Percentiles rank a stretch among this genome's conserved stretches.
Evolutionary conservation across 2,329 filamentous ascomycete species (phyloP).

Genomic region (Plectosphaerella cucumerina): DNA sequence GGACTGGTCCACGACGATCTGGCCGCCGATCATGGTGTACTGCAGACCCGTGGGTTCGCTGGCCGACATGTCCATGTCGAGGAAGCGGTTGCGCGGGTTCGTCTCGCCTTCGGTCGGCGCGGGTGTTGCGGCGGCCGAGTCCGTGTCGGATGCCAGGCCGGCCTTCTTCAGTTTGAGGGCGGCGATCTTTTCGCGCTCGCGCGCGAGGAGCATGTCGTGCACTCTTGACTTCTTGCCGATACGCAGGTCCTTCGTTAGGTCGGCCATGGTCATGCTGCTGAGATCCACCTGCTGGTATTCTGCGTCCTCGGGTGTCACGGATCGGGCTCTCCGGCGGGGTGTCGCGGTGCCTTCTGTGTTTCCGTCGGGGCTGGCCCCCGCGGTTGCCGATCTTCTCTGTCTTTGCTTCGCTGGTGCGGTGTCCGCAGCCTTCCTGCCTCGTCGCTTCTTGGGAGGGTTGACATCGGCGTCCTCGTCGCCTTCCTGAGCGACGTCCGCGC

Average conservation of each 20-base stretch:
- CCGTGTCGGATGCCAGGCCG: slow-evolving; percentile 6
- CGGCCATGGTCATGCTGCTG: slow-evolving; percentile 65
- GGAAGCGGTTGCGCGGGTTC: slow-evolving; percentile 17
- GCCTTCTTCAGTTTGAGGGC: slow-evolving; percentile 25
- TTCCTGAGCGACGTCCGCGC: background rate
- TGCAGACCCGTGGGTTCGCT: slow-evolving; percentile 37
- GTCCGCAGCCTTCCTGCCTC: slow-evolving; percentile 3
- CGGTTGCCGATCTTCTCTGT: slow-evolving; percentile 7
- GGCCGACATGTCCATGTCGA: slow-evolving; percentile 9
- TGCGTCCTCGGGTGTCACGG: slow-evolving; percentile 58
- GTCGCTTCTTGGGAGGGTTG: slow-evolving; percentile 2
- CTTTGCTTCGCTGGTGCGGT: background rate
- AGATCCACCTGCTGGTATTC: slow-evolving; percentile 61
- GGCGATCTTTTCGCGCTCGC: slow-evolving; percentile 49
- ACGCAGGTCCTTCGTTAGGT: slow-evolving; percentile 64
- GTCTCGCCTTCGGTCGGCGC: slow-evolving; percentile 7
- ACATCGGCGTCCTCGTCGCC: slow-evolving; percentile 2
- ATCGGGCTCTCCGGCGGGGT: slow-evolving; percentile 32
- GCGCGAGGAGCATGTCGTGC: slow-evolving; percentile 67
- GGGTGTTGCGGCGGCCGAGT: slow-evolving; percentile 9
- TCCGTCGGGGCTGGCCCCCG: background rate
- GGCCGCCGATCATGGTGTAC: slow-evolving; percentile 65
- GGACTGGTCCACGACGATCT: slow-evolving; percentile 66
- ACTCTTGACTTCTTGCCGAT: slow-evolving; percentile 73
- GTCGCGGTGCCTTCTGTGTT: background rate